Percentiles rank a stretch among this genome's conserved stretches.
Evolutionary conservation across 2,329 filamentous ascomycete species (phyloP).

Genomic region (Keithomyces neogunnii): DNA sequence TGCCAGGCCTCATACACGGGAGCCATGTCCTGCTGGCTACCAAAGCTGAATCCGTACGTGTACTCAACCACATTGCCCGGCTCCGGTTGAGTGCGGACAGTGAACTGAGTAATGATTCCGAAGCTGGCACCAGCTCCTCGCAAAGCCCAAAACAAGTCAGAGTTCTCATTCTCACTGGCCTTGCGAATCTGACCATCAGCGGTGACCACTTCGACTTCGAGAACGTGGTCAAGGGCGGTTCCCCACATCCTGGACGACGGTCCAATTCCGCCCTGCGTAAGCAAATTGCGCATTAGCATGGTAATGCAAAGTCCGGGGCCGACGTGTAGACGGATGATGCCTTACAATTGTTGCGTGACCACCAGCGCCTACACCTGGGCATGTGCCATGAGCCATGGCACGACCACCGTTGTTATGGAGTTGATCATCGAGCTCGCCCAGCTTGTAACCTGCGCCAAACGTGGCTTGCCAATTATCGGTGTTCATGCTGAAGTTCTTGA

Average conservation of each 20-base stretch:
- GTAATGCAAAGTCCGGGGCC: too few species aligned
- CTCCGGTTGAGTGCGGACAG: conserved; percentile 45
- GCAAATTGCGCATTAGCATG: background rate
- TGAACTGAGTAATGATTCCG: conserved; percentile 49
- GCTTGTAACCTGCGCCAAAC: conserved; percentile 43
- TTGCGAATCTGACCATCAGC: conserved; percentile 42
- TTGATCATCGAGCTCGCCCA: conserved; percentile 41
- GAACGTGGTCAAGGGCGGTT: conserved; percentile 43
- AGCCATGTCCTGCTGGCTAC: conserved; percentile 37
- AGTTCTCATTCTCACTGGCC: conserved; percentile 37
- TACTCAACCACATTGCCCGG: conserved; percentile 50
- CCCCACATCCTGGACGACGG: conserved; percentile 54
- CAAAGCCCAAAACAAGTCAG: conserved; percentile 48
- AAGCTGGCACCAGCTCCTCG: conserved; percentile 49
- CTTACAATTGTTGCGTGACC: conserved; percentile 49
- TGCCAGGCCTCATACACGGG: conserved; percentile 50
- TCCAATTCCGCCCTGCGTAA: conserved; percentile 43
- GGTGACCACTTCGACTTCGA: conserved; percentile 48
- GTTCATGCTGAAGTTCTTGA: conserved; percentile 46
- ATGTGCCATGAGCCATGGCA: conserved; percentile 53
- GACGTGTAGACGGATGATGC: background rate
- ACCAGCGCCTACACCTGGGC: conserved; percentile 49
- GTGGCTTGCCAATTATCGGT: conserved; percentile 42
- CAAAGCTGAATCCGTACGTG: conserved; percentile 44
- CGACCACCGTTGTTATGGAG: conserved; percentile 43